Percentiles rank a stretch among this genome's conserved stretches.
Conservation (phyloP, 2,329 filamentous ascomycete genomes). For the Microdochium nivale region DNA sequence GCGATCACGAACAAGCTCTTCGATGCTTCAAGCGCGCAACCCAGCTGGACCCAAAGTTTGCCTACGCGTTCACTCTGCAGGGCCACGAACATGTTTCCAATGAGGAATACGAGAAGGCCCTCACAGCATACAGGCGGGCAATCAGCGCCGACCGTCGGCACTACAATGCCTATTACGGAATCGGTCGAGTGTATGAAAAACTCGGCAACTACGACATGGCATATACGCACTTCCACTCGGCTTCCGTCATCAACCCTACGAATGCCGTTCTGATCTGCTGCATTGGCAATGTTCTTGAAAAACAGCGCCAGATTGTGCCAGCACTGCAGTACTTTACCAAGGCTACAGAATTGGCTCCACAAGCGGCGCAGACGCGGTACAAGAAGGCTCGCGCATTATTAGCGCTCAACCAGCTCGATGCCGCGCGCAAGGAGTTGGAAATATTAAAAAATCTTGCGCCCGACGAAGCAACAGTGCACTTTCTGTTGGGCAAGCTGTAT, state of each 20-base stretch:
- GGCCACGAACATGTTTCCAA: slow-evolving; percentile 94
- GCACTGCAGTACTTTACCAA: slow-evolving; percentile 76
- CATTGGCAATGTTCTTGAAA: slow-evolving; percentile 84
- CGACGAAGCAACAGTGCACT: slow-evolving; percentile 93
- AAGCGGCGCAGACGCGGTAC: slow-evolving; percentile 77
- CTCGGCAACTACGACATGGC: slow-evolving; percentile 87
- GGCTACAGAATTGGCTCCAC: slow-evolving; percentile 74
- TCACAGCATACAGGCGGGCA: slow-evolving; percentile 77
- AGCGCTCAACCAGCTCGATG: slow-evolving; percentile 59
- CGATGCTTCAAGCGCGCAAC: slow-evolving; percentile 92
- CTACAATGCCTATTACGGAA: slow-evolving; percentile 98
- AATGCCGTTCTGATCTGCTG: slow-evolving; percentile 90
- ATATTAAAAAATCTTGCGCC: slow-evolving; percentile 86
- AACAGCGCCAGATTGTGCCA: slow-evolving; percentile 70
- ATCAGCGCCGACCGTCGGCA: slow-evolving; percentile 81
- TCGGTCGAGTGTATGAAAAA: slow-evolving; percentile 76
- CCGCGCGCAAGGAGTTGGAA: slow-evolving; percentile 74
- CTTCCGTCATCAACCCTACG: slow-evolving; percentile 82
- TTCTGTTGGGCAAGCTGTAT: slow-evolving; percentile 80
- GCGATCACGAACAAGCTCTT: slow-evolving; percentile 90
- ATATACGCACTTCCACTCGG: slow-evolving; percentile 82
- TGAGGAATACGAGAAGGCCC: slow-evolving; percentile 93
- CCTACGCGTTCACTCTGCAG: slow-evolving; percentile 91
- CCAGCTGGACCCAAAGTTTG: slow-evolving; percentile 81
- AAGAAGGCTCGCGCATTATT: slow-evolving; percentile 86